Percentiles rank a stretch among this genome's conserved stretches.
These are phyloP conservation scores for Phlebiopsis flavidoalba DNA, from an alignment of 768 basidiomycete genomes.

Conservation along the genomic window DNA sequence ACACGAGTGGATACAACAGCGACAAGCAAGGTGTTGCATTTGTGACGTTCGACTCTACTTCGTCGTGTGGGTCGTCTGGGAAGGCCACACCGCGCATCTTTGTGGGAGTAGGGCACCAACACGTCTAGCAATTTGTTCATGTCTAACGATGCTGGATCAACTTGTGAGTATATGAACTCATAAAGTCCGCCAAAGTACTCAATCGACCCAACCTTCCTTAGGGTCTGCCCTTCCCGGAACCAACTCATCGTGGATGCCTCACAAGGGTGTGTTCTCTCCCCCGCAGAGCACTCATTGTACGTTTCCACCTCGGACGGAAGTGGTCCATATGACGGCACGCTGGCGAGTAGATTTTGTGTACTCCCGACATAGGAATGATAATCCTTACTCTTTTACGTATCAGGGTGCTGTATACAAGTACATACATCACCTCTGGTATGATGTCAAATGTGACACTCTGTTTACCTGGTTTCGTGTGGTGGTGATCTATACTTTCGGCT, in stretches of 20 bases:
- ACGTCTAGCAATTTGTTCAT: constrained; percentile 54
- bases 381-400: background rate
- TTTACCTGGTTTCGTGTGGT: too few species aligned
- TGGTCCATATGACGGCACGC: constrained; percentile 55
- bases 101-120: constrained; percentile 57
- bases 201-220: constrained; percentile 15
- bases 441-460: constrained; percentile 65
- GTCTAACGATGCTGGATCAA: constrained; percentile 48
- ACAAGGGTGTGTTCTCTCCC: constrained; percentile 64
- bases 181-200: background rate
- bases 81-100: constrained; percentile 58
- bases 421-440: constrained; percentile 42
- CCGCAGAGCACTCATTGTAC: constrained; percentile 51
- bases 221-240: constrained; percentile 56
- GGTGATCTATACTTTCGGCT: constrained; percentile 57
- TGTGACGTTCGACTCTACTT: constrained; percentile 59
- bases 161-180: constrained; percentile 35
- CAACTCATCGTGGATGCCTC: constrained; percentile 52
- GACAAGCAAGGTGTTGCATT: constrained; percentile 45
- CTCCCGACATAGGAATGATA: background rate
- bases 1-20: constrained; percentile 36
- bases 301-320: constrained; percentile 59
- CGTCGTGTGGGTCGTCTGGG: constrained; percentile 49
- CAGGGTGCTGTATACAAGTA: constrained; percentile 32
- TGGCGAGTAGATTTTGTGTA: constrained; percentile 3